Conservation (phyloP, 805 yeast species). For the Monosporozyma aquatica region DNA sequence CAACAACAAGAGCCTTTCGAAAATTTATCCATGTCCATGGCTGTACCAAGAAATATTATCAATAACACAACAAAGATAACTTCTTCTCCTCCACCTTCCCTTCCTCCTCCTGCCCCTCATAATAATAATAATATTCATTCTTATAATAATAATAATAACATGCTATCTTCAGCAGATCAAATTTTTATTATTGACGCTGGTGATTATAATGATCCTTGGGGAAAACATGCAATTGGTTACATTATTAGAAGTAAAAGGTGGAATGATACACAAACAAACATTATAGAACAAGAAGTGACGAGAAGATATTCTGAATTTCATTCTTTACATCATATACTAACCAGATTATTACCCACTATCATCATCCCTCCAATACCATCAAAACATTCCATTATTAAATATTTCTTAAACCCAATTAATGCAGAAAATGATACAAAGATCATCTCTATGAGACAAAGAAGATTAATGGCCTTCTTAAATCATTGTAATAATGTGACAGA, state of each 20-base stretch:
- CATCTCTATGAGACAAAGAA: slow-evolving; percentile 63
- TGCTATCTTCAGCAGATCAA: slow-evolving; percentile 1
- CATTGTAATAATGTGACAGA: slow-evolving; percentile 54
- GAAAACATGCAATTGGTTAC: slow-evolving; percentile 72
- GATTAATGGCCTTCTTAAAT: slow-evolving; percentile 68
- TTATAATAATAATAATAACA: background rate
- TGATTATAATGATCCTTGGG: slow-evolving; percentile 71
- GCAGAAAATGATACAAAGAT: slow-evolving; percentile 37
- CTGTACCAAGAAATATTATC: slow-evolving; percentile 4
- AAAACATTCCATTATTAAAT: slow-evolving; percentile 55
- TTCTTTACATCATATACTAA: slow-evolving; percentile 60
- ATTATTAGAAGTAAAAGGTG: slow-evolving; percentile 49
- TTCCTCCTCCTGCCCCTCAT: too few relatives aligned
- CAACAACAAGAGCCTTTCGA: slow-evolving; percentile 19
- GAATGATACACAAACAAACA: background rate
- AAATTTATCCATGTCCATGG: slow-evolving; percentile 23
- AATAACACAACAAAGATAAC: too few relatives aligned
- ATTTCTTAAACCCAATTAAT: slow-evolving; percentile 35
- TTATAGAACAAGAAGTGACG: slow-evolving; percentile 44
- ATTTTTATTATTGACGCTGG: slow-evolving; percentile 70
- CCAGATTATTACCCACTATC: slow-evolving; percentile 66
- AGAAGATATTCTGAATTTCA: slow-evolving; percentile 92
- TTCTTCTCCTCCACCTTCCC: too few relatives aligned
- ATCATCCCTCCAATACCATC: slow-evolving; percentile 93
- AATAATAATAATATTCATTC: background rate